A percentile compares a stretch with the other conserved stretches of the same genome.
These are phyloP conservation scores for Oryza coarctata DNA, from an alignment of 176 grass and related monocot genomes.

Conservation along the genomic window DNA sequence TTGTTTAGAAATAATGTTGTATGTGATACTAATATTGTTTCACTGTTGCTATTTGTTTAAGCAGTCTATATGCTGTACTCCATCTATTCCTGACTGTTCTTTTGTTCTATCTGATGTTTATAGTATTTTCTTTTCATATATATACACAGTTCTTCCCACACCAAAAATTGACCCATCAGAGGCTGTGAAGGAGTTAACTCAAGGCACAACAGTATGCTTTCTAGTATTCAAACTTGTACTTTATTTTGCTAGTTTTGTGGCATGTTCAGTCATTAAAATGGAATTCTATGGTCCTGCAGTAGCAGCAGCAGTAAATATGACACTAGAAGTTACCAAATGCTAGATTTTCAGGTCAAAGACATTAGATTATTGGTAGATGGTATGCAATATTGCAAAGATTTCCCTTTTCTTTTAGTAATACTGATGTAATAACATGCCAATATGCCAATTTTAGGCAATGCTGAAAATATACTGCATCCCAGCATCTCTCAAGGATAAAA, in stretches of 20 bases:
- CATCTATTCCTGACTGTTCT: neutral
- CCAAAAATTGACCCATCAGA: conserved; percentile 31
- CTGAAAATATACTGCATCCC: neutral
- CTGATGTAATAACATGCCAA: neutral
- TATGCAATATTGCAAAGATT: neutral
- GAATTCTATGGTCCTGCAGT: neutral
- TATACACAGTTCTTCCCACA: conserved; percentile 45
- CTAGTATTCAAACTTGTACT: conserved; percentile 23
- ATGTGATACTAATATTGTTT: neutral
- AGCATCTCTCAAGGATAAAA: neutral
- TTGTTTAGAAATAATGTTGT: neutral
- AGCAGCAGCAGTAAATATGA: neutral
- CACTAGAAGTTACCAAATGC: neutral
- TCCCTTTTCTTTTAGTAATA: neutral
- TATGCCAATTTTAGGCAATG: conserved; percentile 7
- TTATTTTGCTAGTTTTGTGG: conserved; percentile 16
- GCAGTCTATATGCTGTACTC: conserved; percentile 1
- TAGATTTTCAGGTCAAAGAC: conserved; percentile 11
- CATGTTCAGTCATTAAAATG: conserved; percentile 1
- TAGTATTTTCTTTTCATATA: conserved; percentile 13
- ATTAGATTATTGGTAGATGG: neutral
- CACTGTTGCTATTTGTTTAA: neutral
- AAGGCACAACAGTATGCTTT: conserved; percentile 38
- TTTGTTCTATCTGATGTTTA: conserved; percentile 18
- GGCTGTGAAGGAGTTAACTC: neutral